phyloP scores from a whole-genome alignment of 1,284 basidiomycete genomes.

The Cystobasidium pallidum region DNA sequence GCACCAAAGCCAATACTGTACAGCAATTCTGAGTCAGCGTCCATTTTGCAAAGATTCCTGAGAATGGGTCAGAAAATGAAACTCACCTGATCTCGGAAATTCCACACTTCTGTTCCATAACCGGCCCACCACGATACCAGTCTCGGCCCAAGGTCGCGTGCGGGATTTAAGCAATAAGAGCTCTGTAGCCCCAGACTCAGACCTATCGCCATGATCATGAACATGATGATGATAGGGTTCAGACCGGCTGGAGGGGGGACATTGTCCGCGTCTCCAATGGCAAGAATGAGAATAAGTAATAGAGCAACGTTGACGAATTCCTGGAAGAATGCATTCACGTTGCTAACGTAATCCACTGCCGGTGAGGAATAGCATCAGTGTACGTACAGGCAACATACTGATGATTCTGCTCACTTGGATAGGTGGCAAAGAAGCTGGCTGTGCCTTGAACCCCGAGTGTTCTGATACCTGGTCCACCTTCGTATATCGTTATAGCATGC shows the following conservation, averaged over 20 bases:
- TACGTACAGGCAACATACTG: too few species aligned
- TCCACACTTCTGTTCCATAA: slow-evolving; percentile 62
- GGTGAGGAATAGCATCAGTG: not conserved
- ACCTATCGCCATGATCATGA: slow-evolving; percentile 64
- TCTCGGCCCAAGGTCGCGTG: slow-evolving; percentile 68
- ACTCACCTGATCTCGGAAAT: slow-evolving; percentile 29
- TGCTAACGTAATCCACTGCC: slow-evolving; percentile 15
- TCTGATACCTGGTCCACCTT: slow-evolving; percentile 66
- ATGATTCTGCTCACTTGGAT: slow-evolving; percentile 16
- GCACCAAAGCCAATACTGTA: slow-evolving; percentile 78
- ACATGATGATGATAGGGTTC: slow-evolving; percentile 64
- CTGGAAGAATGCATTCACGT: slow-evolving; percentile 39
- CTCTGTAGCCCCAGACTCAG: slow-evolving; percentile 66
- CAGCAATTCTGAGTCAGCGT: too few species aligned
- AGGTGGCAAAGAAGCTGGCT: slow-evolving; percentile 34
- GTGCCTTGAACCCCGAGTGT: slow-evolving; percentile 68
- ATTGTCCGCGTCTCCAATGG: slow-evolving; percentile 41
- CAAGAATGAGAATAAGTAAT: slow-evolving; percentile 32
- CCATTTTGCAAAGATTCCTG: not conserved
- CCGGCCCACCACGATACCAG: slow-evolving; percentile 66
- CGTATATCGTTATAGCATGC: slow-evolving; percentile 70
- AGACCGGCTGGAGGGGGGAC: slow-evolving; percentile 61
- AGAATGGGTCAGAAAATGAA: not conserved
- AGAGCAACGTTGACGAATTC: slow-evolving; percentile 37
- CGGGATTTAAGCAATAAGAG: slow-evolving; percentile 67